Conservation (phyloP, 805 yeast genomes). For the Suhomyces sp. region DNA sequence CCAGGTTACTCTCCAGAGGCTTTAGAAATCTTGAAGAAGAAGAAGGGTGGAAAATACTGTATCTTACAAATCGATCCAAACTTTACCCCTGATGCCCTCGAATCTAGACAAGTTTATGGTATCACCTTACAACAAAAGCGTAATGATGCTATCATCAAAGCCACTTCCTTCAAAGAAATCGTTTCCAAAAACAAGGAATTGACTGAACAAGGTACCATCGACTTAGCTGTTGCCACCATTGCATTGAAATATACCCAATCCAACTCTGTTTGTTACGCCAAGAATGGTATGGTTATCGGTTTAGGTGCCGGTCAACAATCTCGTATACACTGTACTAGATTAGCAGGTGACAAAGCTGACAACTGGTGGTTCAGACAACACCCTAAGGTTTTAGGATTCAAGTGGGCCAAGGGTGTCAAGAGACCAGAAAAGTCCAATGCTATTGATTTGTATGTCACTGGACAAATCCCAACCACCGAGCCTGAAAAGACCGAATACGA, state of each 20-base stretch:
- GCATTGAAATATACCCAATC: slow-evolving; percentile 98
- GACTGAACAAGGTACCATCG: slow-evolving; percentile 90
- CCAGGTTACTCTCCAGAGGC: slow-evolving; percentile 96
- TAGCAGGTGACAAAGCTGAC: slow-evolving; percentile 99
- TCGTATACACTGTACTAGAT: slow-evolving; percentile 97
- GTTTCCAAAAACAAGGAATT: slow-evolving; percentile 83
- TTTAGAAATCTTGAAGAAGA: slow-evolving; percentile 78
- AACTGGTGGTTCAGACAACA: slow-evolving; percentile 99
- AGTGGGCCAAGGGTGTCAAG: slow-evolving; percentile 98
- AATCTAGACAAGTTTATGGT: slow-evolving; percentile 95
- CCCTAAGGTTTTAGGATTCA: slow-evolving; percentile 85
- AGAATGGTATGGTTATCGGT: slow-evolving; percentile 98
- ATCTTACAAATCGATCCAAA: slow-evolving; percentile 94
- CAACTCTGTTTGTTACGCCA: slow-evolving; percentile 97
- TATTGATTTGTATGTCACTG: slow-evolving; percentile 88
- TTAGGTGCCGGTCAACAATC: slow-evolving; percentile 99
- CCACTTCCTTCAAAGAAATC: slow-evolving; percentile 86
- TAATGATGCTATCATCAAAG: slow-evolving; percentile 94
- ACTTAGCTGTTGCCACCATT: slow-evolving; percentile 94
- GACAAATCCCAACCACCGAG: slow-evolving; percentile 85
- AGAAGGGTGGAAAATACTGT: slow-evolving; percentile 97
- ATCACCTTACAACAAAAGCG: slow-evolving; percentile 94
- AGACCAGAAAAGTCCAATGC: slow-evolving; percentile 99
- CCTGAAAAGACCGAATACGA: slow-evolving; percentile 94
- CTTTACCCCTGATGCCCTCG: slow-evolving; percentile 76